These are phyloP conservation scores for Candida sonorensis DNA, from an alignment of 805 yeast species.

Conservation along the genomic window DNA sequence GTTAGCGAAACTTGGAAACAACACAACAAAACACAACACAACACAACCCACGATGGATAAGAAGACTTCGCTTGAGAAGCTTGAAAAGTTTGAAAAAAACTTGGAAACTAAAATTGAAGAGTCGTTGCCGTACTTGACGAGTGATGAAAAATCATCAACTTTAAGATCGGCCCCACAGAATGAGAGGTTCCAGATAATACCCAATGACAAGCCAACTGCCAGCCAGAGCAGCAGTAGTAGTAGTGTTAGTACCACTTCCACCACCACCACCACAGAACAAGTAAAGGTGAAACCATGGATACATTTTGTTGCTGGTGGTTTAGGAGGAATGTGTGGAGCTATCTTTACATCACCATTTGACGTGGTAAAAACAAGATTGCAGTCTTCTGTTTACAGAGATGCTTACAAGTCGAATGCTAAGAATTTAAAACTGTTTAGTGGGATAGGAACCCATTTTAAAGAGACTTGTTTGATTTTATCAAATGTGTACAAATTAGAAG, in stretches of 20 bases:
- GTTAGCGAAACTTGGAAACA: too few species aligned
- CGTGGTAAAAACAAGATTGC: constrained; percentile 91
- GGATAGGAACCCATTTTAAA: constrained; percentile 55
- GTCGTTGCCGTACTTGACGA: constrained; percentile 55
- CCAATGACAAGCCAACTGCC: not conserved
- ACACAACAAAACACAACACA: too few species aligned
- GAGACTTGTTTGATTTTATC: constrained; percentile 75
- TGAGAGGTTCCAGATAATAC: constrained; percentile 10
- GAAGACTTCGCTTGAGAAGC: constrained; percentile 1
- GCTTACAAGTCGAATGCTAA: constrained; percentile 35
- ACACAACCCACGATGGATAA: too few species aligned
- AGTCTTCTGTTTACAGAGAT: constrained; percentile 72
- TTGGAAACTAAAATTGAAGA: constrained; percentile 44
- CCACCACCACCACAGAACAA: not conserved
- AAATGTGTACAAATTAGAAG: constrained; percentile 68
- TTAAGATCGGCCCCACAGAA: constrained; percentile 25
- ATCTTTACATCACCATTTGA: constrained; percentile 91
- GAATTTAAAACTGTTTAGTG: constrained; percentile 23
- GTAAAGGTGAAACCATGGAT: constrained; percentile 50
- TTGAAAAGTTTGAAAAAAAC: constrained; percentile 6
- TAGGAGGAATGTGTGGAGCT: constrained; percentile 99
- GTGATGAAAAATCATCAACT: constrained; percentile 66
- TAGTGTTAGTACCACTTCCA: too few species aligned
- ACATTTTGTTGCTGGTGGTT: constrained; percentile 84
- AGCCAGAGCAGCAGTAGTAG: too few species aligned